Percentiles rank a stretch among this genome's conserved stretches.
Evolutionary conservation across 345 rosid genomes (phyloP).

Genomic region (Pelargonium nanum): DNA sequence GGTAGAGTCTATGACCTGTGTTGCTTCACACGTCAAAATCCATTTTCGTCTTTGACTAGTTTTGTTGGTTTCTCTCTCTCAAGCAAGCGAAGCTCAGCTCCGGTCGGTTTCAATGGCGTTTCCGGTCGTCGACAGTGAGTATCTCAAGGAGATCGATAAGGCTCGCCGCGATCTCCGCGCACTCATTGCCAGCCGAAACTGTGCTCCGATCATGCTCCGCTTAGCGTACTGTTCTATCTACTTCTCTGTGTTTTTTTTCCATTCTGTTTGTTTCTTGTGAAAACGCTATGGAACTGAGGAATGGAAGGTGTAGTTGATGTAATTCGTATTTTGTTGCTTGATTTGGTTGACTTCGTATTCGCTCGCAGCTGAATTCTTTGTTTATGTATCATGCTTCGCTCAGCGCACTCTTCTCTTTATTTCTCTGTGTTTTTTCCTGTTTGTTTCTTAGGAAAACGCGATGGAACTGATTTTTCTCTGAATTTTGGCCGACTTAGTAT

Average conservation of each 20-base stretch:
- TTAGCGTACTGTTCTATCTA: constrained; percentile 47
- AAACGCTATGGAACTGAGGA: neutral
- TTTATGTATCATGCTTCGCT: constrained; percentile 49
- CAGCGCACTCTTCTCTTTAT: constrained; percentile 43
- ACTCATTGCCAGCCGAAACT: constrained; percentile 66
- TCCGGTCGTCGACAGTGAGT: constrained; percentile 67
- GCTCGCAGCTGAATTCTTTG: no score
- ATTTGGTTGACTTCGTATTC: neutral
- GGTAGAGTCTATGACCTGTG: neutral
- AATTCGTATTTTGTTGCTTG: neutral
- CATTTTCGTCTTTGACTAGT: neutral
- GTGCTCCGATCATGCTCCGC: constrained; percentile 97
- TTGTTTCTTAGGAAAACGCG: neutral
- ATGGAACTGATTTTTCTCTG: no score
- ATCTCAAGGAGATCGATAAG: constrained; percentile 71
- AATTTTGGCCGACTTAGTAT: no score
- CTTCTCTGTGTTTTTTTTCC: neutral
- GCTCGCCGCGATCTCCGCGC: constrained; percentile 94
- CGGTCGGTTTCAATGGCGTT: constrained; percentile 42
- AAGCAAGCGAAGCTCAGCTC: neutral
- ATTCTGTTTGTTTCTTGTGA: constrained; percentile 1
- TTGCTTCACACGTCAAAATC: neutral
- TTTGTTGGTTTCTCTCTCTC: neutral
- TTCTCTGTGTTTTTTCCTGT: neutral
- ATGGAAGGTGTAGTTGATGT: neutral